phyloP scores from a whole-genome alignment of 73 alveolate species.

The Symbiodinium natans region DNA sequence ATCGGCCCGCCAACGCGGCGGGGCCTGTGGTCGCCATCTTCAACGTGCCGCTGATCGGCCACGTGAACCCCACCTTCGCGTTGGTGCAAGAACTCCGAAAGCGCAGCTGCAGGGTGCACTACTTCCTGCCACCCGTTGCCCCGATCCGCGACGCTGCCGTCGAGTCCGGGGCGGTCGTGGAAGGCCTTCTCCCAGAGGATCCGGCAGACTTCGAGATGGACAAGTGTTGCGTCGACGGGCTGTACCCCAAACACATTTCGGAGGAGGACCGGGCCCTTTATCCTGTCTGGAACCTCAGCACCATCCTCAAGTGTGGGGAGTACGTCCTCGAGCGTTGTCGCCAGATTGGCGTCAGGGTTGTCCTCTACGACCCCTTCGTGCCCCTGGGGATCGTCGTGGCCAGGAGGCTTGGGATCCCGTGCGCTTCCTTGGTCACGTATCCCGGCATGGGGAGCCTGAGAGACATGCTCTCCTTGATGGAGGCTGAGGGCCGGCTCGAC shows the following conservation, averaged over 20 bases:
- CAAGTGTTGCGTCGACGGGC: conserved; percentile 36
- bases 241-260: not conserved
- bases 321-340: conserved; percentile 30
- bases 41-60: conserved; percentile 76
- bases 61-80: conserved; percentile 65
- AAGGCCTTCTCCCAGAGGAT: conserved; percentile 25
- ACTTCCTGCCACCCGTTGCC: conserved; percentile 56
- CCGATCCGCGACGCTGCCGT: conserved; percentile 32
- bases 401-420: not conserved
- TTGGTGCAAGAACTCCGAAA: conserved; percentile 41
- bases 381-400: conserved; percentile 59
- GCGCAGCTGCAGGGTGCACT: conserved; percentile 51
- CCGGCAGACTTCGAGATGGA: conserved; percentile 45
- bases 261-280: not conserved
- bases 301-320: conserved; percentile 44
- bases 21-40: conserved; percentile 54
- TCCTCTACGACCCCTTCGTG: conserved; percentile 55
- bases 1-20: not conserved
- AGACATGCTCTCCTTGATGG: not conserved
- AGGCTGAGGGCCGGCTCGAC: conserved; percentile 1
- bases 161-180: conserved; percentile 58
- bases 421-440: conserved; percentile 33
- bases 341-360: conserved; percentile 7
- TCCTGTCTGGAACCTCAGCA: conserved; percentile 22
- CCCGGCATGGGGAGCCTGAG: conserved; percentile 47